These are phyloP conservation scores for Hypericum androsaemum DNA, from an alignment of 345 rosid species.

Conservation along the genomic window DNA sequence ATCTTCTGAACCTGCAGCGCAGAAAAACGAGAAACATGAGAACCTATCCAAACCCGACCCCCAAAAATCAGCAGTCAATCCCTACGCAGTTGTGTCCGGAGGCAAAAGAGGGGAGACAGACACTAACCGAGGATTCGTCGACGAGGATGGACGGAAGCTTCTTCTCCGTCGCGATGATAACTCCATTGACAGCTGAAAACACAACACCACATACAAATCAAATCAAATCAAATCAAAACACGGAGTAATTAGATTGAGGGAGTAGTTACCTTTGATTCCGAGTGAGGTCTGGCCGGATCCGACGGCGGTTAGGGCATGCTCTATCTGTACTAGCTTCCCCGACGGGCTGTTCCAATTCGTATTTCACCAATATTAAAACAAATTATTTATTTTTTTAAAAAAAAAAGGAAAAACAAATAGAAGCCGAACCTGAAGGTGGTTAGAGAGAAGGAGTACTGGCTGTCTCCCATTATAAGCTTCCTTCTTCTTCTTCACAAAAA, in stretches of 20 bases:
- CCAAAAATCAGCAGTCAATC: neutral
- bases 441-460: slow-evolving; percentile 91
- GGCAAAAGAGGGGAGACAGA: neutral
- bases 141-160: slow-evolving; percentile 88
- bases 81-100: neutral
- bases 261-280: slow-evolving; percentile 77
- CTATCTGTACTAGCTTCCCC: slow-evolving; percentile 96
- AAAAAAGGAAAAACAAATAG: neutral
- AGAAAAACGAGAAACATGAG: neutral
- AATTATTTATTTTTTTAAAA: too few species aligned
- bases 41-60: neutral
- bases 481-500: too few species aligned
- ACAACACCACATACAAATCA: neutral
- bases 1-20: slow-evolving; percentile 77
- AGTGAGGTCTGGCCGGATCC: slow-evolving; percentile 93
- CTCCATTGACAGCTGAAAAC: slow-evolving; percentile 81
- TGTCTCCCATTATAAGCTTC: slow-evolving; percentile 98
- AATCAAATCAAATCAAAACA: neutral
- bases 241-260: too few species aligned
- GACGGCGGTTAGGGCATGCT: slow-evolving; percentile 88
- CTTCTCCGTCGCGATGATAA: slow-evolving; percentile 89
- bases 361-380: neutral
- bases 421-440: slow-evolving; percentile 73
- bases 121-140: slow-evolving; percentile 81
- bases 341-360: slow-evolving; percentile 52